Evolutionary conservation across 2,329 filamentous ascomycete genomes (phyloP).

Genomic region (Teratosphaeria gauchensis): DNA sequence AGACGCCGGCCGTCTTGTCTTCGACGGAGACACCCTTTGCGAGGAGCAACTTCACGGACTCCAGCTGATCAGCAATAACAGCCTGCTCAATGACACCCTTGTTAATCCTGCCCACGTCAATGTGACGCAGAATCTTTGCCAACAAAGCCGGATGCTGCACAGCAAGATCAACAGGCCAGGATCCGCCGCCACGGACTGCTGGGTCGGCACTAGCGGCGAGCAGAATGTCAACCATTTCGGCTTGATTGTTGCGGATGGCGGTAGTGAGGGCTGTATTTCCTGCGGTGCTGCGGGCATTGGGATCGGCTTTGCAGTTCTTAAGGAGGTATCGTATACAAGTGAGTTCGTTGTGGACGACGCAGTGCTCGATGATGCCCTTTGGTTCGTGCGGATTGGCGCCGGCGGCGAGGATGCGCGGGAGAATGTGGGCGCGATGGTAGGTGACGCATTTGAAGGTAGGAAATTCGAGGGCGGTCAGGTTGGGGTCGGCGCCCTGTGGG

Average conservation of each 20-base stretch:
- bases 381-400: conserved; percentile 51
- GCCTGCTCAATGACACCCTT: conserved; percentile 61
- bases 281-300: conserved; percentile 49
- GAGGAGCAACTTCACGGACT: conserved; percentile 56
- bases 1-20: conserved; percentile 64
- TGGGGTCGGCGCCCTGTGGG: conserved; percentile 29
- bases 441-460: conserved; percentile 61
- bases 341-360: conserved; percentile 52
- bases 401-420: conserved; percentile 50
- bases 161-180: conserved; percentile 62
- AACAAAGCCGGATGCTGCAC: conserved; percentile 53
- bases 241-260: conserved; percentile 51
- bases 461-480: conserved; percentile 51
- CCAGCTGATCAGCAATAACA: conserved; percentile 57
- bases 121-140: conserved; percentile 46
- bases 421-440: conserved; percentile 51
- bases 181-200: conserved; percentile 56
- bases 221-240: conserved; percentile 51
- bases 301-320: conserved; percentile 48
- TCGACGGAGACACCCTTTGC: conserved; percentile 57
- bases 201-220: conserved; percentile 52
- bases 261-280: conserved; percentile 56
- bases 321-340: conserved; percentile 53
- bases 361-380: conserved; percentile 57
- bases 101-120: conserved; percentile 51